phyloP scores from a whole-genome alignment of 805 yeast genomes.

The Cyberlindnera maritima region DNA sequence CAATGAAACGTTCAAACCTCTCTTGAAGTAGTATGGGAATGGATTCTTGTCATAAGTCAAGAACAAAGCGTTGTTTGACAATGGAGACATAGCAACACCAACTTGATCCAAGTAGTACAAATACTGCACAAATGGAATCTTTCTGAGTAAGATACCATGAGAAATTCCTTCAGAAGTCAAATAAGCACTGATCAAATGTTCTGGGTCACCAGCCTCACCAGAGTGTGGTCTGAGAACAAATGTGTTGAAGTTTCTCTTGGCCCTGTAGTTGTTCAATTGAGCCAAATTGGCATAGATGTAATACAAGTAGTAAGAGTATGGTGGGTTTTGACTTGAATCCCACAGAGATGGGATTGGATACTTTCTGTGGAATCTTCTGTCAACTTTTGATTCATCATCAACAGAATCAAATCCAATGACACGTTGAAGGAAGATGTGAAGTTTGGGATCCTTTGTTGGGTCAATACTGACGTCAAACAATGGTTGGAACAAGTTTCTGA shows the following conservation, averaged over 20 bases:
- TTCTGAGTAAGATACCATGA: constrained; percentile 91
- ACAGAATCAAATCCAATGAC: constrained; percentile 98
- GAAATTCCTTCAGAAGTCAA: constrained; percentile 89
- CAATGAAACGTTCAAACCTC: constrained; percentile 90
- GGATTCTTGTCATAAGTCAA: constrained; percentile 97
- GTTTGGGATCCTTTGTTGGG: constrained; percentile 87
- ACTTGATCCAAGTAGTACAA: constrained; percentile 90
- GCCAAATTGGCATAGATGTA: constrained; percentile 85
- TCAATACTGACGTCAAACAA: constrained; percentile 84
- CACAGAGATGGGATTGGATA: constrained; percentile 86
- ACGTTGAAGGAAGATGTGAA: constrained; percentile 83
- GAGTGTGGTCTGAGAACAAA: constrained; percentile 96
- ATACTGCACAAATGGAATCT: constrained; percentile 93
- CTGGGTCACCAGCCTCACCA: constrained; percentile 99
- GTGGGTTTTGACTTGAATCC: constrained; percentile 81
- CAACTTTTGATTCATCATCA: constrained; percentile 94
- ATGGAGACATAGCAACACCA: constrained; percentile 97
- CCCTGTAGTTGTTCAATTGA: constrained; percentile 82
- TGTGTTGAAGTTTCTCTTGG: constrained; percentile 73
- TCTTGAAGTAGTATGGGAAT: constrained; percentile 82
- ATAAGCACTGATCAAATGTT: constrained; percentile 88
- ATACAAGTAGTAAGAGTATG: constrained; percentile 94
- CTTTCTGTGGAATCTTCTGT: constrained; percentile 75
- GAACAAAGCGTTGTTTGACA: constrained; percentile 93
- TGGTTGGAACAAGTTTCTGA: constrained; percentile 80